Evolutionary conservation across 148 eudicot genomes (phyloP), one percentile per base, ranked within the genome.

Genomic region (Polygonum maritimum): DNA sequence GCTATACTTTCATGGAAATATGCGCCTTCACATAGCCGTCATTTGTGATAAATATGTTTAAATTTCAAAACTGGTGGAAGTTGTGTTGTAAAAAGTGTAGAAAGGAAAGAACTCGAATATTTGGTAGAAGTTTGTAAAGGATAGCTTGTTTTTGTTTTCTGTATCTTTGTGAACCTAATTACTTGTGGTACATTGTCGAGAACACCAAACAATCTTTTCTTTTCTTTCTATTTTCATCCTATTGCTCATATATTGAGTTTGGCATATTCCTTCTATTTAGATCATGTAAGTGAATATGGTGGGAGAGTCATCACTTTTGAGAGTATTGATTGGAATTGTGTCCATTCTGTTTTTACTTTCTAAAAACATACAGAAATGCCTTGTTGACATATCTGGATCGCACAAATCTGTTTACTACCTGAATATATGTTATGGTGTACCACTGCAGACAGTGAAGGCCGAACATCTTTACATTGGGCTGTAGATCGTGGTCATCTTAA

Each of bases 401-500:
- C 40, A 63, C 7, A 48, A 69, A 19, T 69, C 49, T 4, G 16
- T 73, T 7, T n/a, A 21, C 55, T 58, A 38, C 6, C 49, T 40
- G 47, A 73, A 14, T 16, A 16, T 31, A 31, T 62, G 10, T 2
- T n/a, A n/a, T 22, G 54, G 21, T 51, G 10, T 44, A 21, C 60
- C 54, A 41, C 73, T 79, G 81, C 90, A 94, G 98, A 95, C 82
- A 92, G 97, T 79, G 99, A 92, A 85, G 98, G 98, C 16, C 89
- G 97, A 57, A 92, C 97, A 44, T 87, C 98, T n/a, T 82, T 95
- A 85, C 98, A 95, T 77, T 95, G 98, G 98, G 99, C 99, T 69
- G 99, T 92, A 47, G 99, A 92, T 83, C 88, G 96, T 45, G 99
- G 97, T 76, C 96, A 95, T 78, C 82, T 89, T 48, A 83, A 84